phyloP scores from a whole-genome alignment of 2,329 filamentous ascomycete species.

The Coniochaeta hoffmannii region DNA sequence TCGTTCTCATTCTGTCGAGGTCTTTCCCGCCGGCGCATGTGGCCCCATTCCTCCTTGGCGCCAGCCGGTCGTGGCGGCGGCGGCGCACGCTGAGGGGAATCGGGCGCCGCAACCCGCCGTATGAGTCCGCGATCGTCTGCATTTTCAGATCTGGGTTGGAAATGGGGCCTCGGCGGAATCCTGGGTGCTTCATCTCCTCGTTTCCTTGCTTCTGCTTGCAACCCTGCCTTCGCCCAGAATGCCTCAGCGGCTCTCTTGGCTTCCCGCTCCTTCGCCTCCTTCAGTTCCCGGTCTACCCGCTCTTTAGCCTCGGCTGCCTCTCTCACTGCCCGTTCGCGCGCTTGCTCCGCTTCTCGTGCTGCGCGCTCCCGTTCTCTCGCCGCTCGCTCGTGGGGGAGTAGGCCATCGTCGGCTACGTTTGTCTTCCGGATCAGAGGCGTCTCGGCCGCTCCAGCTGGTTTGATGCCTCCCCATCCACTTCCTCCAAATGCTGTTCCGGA shows the following conservation, averaged over 20 bases:
- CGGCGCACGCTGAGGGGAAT: not conserved
- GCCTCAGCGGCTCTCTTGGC: not conserved
- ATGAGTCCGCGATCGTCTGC: not conserved
- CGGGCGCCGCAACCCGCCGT: not conserved
- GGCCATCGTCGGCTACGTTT: constrained; percentile 2
- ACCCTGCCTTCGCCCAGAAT: not conserved
- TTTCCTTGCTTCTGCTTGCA: not conserved
- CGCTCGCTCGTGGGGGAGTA: constrained; percentile 5
- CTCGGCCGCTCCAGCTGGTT: not conserved
- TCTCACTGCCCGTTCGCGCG: not conserved
- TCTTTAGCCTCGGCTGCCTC: constrained; percentile 2
- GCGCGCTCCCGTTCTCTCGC: constrained; percentile 4
- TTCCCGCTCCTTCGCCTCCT: not conserved
- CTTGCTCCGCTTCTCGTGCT: not conserved
- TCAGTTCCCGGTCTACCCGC: not conserved
- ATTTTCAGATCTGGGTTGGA: not conserved
- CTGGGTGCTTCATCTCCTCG: not conserved
- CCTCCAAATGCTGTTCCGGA: not conserved
- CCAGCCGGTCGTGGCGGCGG: not conserved
- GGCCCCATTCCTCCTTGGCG: not conserved
- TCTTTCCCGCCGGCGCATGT: not conserved
- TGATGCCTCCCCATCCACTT: not conserved
- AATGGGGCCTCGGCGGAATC: too few species aligned
- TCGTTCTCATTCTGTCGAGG: not conserved
- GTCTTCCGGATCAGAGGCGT: not conserved